phyloP scores from a whole-genome alignment of 306 rosid species.

The Quercus agrifolia region DNA sequence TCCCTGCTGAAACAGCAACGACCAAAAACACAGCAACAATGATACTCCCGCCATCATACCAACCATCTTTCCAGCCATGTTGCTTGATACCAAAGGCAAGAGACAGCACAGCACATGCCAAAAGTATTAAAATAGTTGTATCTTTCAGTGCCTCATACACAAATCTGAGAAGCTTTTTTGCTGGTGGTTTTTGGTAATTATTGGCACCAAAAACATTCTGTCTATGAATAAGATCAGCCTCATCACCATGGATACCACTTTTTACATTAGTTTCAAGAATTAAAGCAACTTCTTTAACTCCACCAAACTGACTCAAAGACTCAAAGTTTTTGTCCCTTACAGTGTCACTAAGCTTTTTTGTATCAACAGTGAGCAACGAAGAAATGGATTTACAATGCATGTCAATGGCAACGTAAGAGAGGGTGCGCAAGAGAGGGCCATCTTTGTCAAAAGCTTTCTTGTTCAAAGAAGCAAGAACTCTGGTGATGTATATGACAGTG shows the following conservation, averaged over 20 bases:
- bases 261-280: background rate
- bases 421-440: conserved; percentile 5
- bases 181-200: background rate
- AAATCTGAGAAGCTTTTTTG: conserved; percentile 6
- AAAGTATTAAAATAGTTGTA: conserved; percentile 7
- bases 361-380: background rate
- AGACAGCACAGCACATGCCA: conserved; percentile 14
- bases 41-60: conserved; percentile 34
- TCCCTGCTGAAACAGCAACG: conserved; percentile 4
- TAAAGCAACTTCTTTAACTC: background rate
- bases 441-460: background rate
- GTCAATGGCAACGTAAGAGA: conserved; percentile 13
- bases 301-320: conserved; percentile 13
- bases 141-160: conserved; percentile 18
- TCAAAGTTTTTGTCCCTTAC: conserved; percentile 14
- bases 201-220: background rate
- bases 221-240: conserved; percentile 1
- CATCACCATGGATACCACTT: background rate
- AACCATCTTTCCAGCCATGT: conserved; percentile 22
- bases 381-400: background rate
- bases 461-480: conserved; percentile 12
- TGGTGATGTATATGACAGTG: conserved; percentile 17
- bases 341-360: background rate
- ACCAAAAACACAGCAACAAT: conserved; percentile 10
- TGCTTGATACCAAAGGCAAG: conserved; percentile 23